These are phyloP conservation scores for Rhizopogon rudus DNA, from an alignment of 768 basidiomycete genomes.

Conservation along the genomic window DNA sequence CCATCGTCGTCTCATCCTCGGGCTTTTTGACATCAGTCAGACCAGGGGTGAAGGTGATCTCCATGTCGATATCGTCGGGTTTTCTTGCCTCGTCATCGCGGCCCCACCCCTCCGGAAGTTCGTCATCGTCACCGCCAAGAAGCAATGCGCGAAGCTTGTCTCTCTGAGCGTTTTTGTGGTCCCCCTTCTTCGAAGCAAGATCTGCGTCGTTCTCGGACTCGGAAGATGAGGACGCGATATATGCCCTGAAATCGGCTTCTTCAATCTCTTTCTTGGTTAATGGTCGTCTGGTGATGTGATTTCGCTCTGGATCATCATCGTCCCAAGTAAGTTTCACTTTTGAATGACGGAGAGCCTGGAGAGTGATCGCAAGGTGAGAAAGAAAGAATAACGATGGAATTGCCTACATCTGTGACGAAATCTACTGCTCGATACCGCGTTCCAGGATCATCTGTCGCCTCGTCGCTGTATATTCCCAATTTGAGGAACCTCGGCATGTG, in stretches of 20 bases:
- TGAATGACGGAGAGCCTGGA: conserved; percentile 91
- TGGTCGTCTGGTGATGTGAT: conserved; percentile 69
- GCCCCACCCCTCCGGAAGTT: conserved; percentile 84
- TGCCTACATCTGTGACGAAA: conserved; percentile 81
- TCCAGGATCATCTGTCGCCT: conserved; percentile 64
- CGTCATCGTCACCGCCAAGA: conserved; percentile 59
- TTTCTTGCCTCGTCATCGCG: conserved; percentile 29
- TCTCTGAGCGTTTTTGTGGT: conserved; percentile 45
- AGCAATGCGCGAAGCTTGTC: conserved; percentile 74
- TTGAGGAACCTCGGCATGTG: not conserved
- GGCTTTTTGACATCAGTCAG: conserved; percentile 50
- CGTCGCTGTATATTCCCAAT: conserved; percentile 52
- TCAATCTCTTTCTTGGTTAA: conserved; percentile 86
- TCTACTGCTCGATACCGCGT: conserved; percentile 71
- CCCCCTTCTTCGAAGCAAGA: conserved; percentile 10
- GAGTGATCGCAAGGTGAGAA: not conserved
- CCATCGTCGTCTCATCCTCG: conserved; percentile 82
- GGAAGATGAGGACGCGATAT: conserved; percentile 68
- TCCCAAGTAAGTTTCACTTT: conserved; percentile 99
- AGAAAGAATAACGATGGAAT: conserved; percentile 1
- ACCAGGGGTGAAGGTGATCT: conserved; percentile 92
- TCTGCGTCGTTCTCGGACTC: conserved; percentile 32
- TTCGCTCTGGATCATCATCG: conserved; percentile 89
- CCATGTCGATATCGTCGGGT: conserved; percentile 68
- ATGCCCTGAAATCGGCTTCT: conserved; percentile 83